Evolutionary conservation across 192 early-diverging fungal species (phyloP), one percentile per base, ranked within the genome.

Genomic region (Lobulomyces angularis): DNA sequence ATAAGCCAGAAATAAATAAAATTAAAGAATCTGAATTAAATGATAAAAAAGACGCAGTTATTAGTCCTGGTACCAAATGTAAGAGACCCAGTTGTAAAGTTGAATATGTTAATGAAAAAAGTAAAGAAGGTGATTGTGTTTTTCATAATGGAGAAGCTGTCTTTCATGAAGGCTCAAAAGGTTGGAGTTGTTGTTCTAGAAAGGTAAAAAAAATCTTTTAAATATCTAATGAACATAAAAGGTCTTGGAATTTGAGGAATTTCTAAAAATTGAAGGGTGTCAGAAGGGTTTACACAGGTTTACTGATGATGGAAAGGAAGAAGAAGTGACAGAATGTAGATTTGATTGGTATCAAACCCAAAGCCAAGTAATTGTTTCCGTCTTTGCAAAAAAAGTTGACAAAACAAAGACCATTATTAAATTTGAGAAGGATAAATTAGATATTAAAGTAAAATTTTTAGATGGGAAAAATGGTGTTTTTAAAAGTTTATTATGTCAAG

Each of bases 221-320:
- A n/a, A n/a, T n/a, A n/a, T n/a, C n/a, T n/a, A n/a, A n/a, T n/a
- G n/a, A n/a, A n/a, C n/a, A n/a, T n/a, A n/a, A n/a, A n/a, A n/a
- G 46, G 92, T 91, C 1, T 75, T 94, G 12, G 95, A 96, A 60
- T 99, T 96, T 74, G 95, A 99, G 25, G 90, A 95, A 60, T 96
- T 99, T 46, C 62, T 96, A 53, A 90, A 82, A 53, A 91, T 99
- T 56, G 68, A 69, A 41, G 95, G 95, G 24, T 99, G 95, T 62
- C 81, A 71, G 27, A 67, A 45, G n/a, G 89, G 88, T 29, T 73
- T 78, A 37, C 95, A 99, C 58, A 62, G 90, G 52, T 99, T 99
- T 66, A 78, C 84, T 1, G 62, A 67, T 22, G 49, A 8, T 31
- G 31, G 36, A 51, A 26, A 37, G 5, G 45, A 51, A 11, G 64